These are phyloP conservation scores for Paramecium bursaria DNA, from an alignment of 73 alveolate genomes.

Conservation along the genomic window DNA sequence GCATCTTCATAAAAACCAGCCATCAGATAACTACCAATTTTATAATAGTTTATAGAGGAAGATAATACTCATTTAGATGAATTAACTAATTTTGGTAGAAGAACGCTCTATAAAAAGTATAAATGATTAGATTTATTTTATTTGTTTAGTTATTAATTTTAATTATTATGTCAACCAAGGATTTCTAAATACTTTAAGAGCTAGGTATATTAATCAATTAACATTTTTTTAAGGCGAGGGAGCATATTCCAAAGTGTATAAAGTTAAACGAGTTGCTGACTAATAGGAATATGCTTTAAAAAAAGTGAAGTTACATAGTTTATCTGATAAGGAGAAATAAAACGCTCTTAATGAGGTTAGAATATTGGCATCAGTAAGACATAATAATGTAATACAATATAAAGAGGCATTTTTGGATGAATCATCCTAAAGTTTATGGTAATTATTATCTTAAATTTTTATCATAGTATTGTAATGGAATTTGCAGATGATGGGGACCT, in stretches of 20 bases:
- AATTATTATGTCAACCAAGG: slow-evolving; percentile 60
- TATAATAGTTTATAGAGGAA: slow-evolving; percentile 37
- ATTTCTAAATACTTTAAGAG: slow-evolving; percentile 45
- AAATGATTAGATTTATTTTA: no score
- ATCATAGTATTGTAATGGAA: slow-evolving; percentile 89
- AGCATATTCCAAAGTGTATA: slow-evolving; percentile 81
- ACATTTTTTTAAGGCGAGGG: slow-evolving; percentile 82
- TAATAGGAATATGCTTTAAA: slow-evolving; percentile 82
- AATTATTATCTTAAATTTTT: not conserved
- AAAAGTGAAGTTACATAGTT: slow-evolving; percentile 83
- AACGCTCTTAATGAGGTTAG: slow-evolving; percentile 93
- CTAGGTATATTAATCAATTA: slow-evolving; percentile 32
- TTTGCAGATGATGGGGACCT: slow-evolving; percentile 94
- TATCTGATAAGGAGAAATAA: slow-evolving; percentile 85
- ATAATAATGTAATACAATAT: slow-evolving; percentile 84
- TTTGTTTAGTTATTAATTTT: no score
- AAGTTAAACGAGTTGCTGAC: slow-evolving; percentile 84
- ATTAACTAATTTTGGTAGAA: slow-evolving; percentile 62
- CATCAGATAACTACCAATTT: slow-evolving; percentile 15
- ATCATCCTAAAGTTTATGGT: slow-evolving; percentile 74
- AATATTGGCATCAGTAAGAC: slow-evolving; percentile 87
- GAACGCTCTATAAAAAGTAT: slow-evolving; percentile 39
- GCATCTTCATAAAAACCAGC: slow-evolving; percentile 30
- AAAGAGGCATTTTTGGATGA: slow-evolving; percentile 91
- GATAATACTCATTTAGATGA: slow-evolving; percentile 36